Base-by-base conservation (phyloP, 257 asterid genomes). In the Jasminum sambac region DNA sequence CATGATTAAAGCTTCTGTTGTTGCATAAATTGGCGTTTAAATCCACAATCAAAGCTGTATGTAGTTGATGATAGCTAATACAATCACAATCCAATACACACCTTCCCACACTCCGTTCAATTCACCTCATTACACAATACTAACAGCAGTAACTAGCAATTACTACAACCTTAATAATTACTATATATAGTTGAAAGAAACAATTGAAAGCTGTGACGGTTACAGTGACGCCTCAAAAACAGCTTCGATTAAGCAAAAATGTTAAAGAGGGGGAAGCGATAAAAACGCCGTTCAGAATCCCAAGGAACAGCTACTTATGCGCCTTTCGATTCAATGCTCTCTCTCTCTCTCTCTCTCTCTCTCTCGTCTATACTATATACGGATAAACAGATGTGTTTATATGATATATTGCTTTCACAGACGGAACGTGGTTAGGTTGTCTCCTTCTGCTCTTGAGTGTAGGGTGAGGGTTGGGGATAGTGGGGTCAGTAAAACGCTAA, bases 171-270 rank as follows among this genome's bases (percentile, higher is more conserved):
- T 13, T 10, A 55, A 50, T n/a, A 50, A 16, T 10, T 11, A 23
- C 8, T 50, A 50, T n/a, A 50, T 17, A n/a, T 11, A 50, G 19
- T 50, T 50, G 26, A 50, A 8, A 50, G 59, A 24, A 24, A 10
- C 19, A 50, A 50, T 50, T 50, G 59, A 50, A 55, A 55, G 36
- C 62, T 10, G 62, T 23, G 62, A 17, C 62, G n/a, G 62, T 55
- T 55, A 55, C 36, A 55, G 6, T 21, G 34, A 30, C 36, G 34
- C 36, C 36, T 14, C 34, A 23, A 55, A 23, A 55, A 26, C 62
- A 55, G 62, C 36, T 55, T 55, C 62, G 11, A 23, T 23, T 23
- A 9, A 55, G 62, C 61, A 21, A 55, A 23, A 21, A 23, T 55
- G 36, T 19, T 19, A 23, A 55, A 19, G 30, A 55, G 62, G 0